Evolutionary conservation across 2,329 filamentous ascomycete genomes (phyloP), one percentile per base, ranked within the genome.

Genomic region (Rosellinia necatrix): DNA sequence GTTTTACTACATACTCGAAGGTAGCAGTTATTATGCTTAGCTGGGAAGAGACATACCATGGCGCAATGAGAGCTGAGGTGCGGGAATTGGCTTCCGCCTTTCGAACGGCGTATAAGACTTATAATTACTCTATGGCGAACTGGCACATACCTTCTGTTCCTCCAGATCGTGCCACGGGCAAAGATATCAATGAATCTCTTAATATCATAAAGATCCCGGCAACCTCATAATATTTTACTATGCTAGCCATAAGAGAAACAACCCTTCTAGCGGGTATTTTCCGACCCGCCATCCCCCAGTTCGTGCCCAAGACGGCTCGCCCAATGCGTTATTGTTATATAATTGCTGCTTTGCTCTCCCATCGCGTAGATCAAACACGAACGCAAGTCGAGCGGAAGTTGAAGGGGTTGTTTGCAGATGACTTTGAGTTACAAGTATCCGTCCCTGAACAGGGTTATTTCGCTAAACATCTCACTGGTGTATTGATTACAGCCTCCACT

Each of bases 381-480:
- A 34, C 21, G 34, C 4, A 9, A 48, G 42, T 19, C 6, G 10
- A 10, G 42, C 19, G 1, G 50, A 40, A n/a, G 42, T 48, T 7
- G 42, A n/a, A 48, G 27, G 42, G 42, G 2, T 25, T 41, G 7
- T 53, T 53, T 12, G 50, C 42, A 6, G 50, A 42, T 21, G 35
- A 42, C 12, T 48, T 53, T 27, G 50, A 47, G 17, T 47, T 42
- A 32, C 24, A 41, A 34, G 42, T 53, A 2, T 34, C 50, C 4
- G 32, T 48, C n/a, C 24, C 50, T n/a, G 50, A 42, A 10, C 50
- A 22, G 24, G 32, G 41, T 7, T 53, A 34, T 7, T 48, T 48
- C 29, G 38, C 46, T 9, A 38, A 53, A 13, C 50, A 53, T 17
- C 25, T 53, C 4, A 53, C 25, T n/a, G 40, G 46, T 30, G 40